These are phyloP conservation scores for Raphanus hybrid DNA, from an alignment of 441 rosid genomes.

Conservation along the genomic window DNA sequence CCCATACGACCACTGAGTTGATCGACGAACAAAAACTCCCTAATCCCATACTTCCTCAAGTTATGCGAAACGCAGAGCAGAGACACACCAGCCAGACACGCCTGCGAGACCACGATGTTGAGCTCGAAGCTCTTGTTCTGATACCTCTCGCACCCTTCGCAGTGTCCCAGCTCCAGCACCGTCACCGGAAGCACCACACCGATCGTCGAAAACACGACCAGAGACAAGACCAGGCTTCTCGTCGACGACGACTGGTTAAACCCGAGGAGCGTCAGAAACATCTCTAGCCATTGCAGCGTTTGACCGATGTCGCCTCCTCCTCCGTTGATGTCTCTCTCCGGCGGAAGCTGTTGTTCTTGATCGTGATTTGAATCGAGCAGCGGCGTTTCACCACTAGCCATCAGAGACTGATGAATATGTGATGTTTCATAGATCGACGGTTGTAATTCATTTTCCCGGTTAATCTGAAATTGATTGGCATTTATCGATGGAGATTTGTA, in stretches of 20 bases:
- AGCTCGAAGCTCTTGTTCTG: constrained; percentile 72
- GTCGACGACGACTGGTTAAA: constrained; percentile 60
- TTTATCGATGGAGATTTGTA: too few species aligned
- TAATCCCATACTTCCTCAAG: constrained; percentile 73
- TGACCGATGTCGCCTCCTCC: constrained; percentile 40
- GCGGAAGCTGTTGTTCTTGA: too few species aligned
- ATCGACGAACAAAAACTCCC: constrained; percentile 83
- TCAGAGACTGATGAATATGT: too few species aligned
- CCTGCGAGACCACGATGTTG: constrained; percentile 66
- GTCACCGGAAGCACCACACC: constrained; percentile 65
- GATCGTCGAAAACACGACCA: constrained; percentile 56
- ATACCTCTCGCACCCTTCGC: constrained; percentile 55
- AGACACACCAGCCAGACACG: constrained; percentile 78
- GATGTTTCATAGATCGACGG: too few species aligned
- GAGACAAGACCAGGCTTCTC: constrained; percentile 54
- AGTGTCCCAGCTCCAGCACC: constrained; percentile 60
- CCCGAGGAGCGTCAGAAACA: constrained; percentile 58
- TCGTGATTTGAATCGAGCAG: too few species aligned
- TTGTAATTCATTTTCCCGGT: too few species aligned
- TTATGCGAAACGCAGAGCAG: constrained; percentile 77
- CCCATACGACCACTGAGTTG: constrained; percentile 62
- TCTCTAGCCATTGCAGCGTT: constrained; percentile 51
- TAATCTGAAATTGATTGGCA: too few species aligned
- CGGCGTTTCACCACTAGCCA: too few species aligned
- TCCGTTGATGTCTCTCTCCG: too few species aligned